Evolutionary conservation across 129 eudicot species (phyloP).

Genomic region (Arctium lappa): DNA sequence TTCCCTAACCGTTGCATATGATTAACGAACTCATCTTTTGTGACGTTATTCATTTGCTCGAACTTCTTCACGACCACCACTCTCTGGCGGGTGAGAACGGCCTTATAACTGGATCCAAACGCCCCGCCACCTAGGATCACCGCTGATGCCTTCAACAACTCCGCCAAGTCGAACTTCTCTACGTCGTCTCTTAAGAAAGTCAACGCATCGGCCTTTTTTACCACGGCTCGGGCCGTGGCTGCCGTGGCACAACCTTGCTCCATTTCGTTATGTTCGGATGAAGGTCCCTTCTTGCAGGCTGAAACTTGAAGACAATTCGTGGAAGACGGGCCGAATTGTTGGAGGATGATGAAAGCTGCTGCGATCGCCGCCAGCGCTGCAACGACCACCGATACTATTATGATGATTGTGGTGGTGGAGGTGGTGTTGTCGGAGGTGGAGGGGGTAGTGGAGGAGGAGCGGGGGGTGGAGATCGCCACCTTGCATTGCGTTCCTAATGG

Average conservation of each 20-base stretch:
- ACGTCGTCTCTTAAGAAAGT: conserved; percentile 56
- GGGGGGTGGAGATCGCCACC: conserved; percentile 1
- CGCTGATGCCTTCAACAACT: conserved; percentile 78
- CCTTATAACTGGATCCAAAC: conserved; percentile 83
- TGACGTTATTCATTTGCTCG: conserved; percentile 79
- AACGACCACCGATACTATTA: conserved; percentile 33
- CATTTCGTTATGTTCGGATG: conserved; percentile 40
- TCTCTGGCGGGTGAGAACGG: conserved; percentile 39
- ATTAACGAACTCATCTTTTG: conserved; percentile 69
- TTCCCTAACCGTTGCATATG: conserved; percentile 88
- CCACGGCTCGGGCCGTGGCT: neutral
- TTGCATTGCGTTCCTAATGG: conserved; percentile 43
- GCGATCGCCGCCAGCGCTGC: conserved; percentile 42
- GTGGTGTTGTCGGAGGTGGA: neutral
- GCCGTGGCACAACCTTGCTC: conserved; percentile 40
- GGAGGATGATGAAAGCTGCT: conserved; percentile 47
- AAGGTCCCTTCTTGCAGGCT: conserved; percentile 17
- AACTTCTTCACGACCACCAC: conserved; percentile 84
- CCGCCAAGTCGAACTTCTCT: conserved; percentile 65
- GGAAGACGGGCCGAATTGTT: conserved; percentile 21
- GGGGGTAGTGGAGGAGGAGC: neutral
- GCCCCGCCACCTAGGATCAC: conserved; percentile 79
- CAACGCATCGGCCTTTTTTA: conserved; percentile 38
- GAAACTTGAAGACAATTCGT: conserved; percentile 3
- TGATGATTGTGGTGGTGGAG: conserved; percentile 32